Conservation (phyloP, 2,329 filamentous ascomycete species). For the Sarocladiaceae sp. region DNA sequence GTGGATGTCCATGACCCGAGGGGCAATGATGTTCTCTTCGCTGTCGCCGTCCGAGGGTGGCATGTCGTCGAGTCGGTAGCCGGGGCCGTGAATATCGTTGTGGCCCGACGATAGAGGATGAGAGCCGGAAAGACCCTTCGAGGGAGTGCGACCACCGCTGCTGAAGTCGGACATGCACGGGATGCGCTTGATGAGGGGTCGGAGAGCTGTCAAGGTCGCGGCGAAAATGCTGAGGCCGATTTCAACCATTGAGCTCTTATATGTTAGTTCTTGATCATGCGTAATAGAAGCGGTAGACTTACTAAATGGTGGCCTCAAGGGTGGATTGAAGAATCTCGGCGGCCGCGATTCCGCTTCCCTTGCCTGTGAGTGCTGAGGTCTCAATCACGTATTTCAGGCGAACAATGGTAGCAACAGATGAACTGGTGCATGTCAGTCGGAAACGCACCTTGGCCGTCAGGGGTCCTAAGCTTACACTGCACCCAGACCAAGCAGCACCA, state of each 20-base stretch:
- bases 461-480: neutral
- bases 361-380: neutral
- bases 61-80: neutral
- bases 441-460: no score
- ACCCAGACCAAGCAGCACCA: neutral
- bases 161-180: neutral
- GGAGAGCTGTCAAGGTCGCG: neutral
- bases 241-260: neutral
- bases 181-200: neutral
- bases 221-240: neutral
- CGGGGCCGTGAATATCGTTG: neutral
- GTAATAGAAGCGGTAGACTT: no score
- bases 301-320: neutral
- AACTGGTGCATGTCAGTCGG: no score
- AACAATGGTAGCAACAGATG: neutral
- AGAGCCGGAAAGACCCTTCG: neutral
- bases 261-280: no score
- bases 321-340: neutral
- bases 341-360: neutral
- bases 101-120: neutral
- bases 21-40: slow-evolving; percentile 1
- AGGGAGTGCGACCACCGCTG: neutral
- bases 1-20: neutral
- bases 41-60: neutral
- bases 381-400: neutral